Evolutionary conservation across 208 protist genomes (phyloP), one percentile per base, ranked within the genome.

Genomic region (Spongospora subterranea): DNA sequence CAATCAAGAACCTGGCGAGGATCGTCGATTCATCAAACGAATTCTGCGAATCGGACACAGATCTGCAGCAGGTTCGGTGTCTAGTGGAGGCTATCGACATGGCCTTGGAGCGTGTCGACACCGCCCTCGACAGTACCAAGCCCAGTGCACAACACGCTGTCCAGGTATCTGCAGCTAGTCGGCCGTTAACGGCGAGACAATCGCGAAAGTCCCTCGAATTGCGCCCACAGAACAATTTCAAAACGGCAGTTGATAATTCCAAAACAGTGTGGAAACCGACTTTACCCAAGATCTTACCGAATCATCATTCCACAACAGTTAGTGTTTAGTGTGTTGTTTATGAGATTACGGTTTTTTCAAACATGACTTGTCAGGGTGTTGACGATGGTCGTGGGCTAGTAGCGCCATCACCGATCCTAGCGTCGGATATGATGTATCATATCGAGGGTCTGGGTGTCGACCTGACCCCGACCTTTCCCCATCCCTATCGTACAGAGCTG

Each of bases 51-150:
- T 6, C 71, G 6, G 17, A 6, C 6, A 45, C 6, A 6, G 71
- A 82, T 82, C 6, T 43, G 17, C 6, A 82, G 6, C 71, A n/a
- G 6, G 6, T 82, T 43, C 35, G 13, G 35, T 39, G n/a, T 43
- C 35, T 43, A n/a, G n/a, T 35, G 6, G 71, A 82, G n/a, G 71
- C 71, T 6, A 82, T n/a, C n/a, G 71, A 82, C 35, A 82, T 82
- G 71, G 71, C 71, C 13, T n/a, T 82, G 71, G 71, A 82, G 71
- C 71, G 40, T 43, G 71, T 82, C 40, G 71, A 82, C n/a, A 43
- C 17, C 6, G n/a, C n/a, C 35, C 6, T 82, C 6, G 71, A 82
- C n/a, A 65, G 29, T 17, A 6, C 6, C 17, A 35, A n/a, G 17
- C 13, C 71, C 13, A 20, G 6, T 20, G 17, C 71, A 43, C 6